A percentile compares a stretch with the other conserved stretches of the same genome.
phyloP scores from a whole-genome alignment of 179 eudicot genomes.

The Silene noctiflora region DNA sequence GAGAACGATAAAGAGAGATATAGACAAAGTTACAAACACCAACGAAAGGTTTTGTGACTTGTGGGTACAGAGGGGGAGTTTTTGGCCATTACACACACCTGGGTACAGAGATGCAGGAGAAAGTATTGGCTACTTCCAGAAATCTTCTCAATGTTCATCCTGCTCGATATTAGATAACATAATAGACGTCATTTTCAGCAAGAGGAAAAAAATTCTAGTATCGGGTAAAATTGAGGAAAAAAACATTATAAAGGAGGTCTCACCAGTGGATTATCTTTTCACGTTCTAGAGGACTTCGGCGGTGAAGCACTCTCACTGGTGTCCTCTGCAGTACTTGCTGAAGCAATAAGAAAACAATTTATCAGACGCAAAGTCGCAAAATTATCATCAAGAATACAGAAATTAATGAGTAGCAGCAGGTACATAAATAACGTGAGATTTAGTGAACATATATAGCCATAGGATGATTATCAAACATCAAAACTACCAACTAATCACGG shows the following conservation, averaged over 20 bases:
- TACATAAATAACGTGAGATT: background rate
- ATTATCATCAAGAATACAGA: slow-evolving; percentile 1
- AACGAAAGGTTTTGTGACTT: background rate
- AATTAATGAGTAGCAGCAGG: background rate
- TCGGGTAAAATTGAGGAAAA: background rate
- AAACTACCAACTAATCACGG: background rate
- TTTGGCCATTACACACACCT: slow-evolving; percentile 44
- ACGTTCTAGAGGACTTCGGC: slow-evolving; percentile 93
- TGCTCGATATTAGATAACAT: slow-evolving; percentile 20
- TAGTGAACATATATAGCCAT: background rate
- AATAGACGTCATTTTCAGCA: background rate
- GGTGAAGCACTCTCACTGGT: slow-evolving; percentile 95
- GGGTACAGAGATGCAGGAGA: slow-evolving; percentile 90
- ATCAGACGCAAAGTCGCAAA: slow-evolving; percentile 4
- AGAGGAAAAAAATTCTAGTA: slow-evolving; percentile 10
- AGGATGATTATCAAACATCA: background rate
- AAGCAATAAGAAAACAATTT: slow-evolving; percentile 18
- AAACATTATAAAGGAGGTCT: slow-evolving; percentile 5
- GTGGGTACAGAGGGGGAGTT: background rate
- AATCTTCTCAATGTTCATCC: slow-evolving; percentile 91
- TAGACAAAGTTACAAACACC: background rate
- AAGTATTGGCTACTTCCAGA: slow-evolving; percentile 75
- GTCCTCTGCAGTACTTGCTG: slow-evolving; percentile 83
- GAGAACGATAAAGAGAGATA: background rate
- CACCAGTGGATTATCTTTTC: slow-evolving; percentile 89